These are phyloP conservation scores for Senna siamea DNA, from an alignment of 306 rosid genomes.

Conservation along the genomic window DNA sequence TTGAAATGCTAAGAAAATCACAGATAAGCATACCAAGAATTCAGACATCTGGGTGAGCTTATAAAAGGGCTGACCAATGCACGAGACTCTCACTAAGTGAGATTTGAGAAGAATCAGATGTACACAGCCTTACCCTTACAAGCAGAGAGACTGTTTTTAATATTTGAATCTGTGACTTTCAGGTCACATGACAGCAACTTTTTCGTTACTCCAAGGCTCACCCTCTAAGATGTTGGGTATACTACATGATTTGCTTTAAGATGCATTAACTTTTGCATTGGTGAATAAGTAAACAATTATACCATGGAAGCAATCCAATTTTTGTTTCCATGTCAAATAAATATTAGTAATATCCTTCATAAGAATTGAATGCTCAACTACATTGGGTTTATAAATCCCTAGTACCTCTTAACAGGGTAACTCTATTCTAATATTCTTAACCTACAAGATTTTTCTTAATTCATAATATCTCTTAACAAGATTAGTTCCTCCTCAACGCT, in stretches of 20 bases:
- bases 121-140: too few species aligned
- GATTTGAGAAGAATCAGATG: too few species aligned
- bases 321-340: not conserved
- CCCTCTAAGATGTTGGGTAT: too few species aligned
- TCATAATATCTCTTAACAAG: not conserved
- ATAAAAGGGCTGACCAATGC: too few species aligned
- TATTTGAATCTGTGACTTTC: too few species aligned
- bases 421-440: not conserved
- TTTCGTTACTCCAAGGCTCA: too few species aligned
- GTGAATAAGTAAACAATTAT: not conserved
- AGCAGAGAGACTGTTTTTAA: too few species aligned
- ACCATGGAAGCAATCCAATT: not conserved
- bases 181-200: too few species aligned
- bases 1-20: too few species aligned
- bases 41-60: too few species aligned
- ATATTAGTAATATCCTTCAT: not conserved
- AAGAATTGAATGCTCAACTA: not conserved
- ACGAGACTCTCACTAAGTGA: too few species aligned
- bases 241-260: not conserved
- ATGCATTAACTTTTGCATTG: not conserved
- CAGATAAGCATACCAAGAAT: too few species aligned
- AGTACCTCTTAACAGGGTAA: not conserved
- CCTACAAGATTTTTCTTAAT: not conserved
- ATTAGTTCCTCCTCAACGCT: not conserved
- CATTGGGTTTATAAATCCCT: not conserved